Base-by-base conservation (phyloP, 2,329 filamentous ascomycete species). In the Ophiosphaerella korrae region DNA sequence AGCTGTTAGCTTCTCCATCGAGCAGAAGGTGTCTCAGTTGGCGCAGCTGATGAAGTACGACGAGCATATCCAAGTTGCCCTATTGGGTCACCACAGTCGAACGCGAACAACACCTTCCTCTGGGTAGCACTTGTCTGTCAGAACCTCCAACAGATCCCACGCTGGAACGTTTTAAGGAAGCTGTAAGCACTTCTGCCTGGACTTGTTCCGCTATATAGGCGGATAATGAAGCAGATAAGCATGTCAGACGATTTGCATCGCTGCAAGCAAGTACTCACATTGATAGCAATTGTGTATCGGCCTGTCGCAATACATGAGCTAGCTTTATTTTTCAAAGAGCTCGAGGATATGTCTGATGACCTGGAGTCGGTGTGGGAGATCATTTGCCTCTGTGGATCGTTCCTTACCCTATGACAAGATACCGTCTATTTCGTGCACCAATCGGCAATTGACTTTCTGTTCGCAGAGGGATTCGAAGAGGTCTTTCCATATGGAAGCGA, bases 1-100 rank as follows among this genome's bases (percentile, higher is more conserved):
- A 0, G 75, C 76, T 16, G 73, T 80, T 2, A 16, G 50, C 1
- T 39, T 18, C 2, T 82, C 75, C 31, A 78, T 80, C 42, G 7
- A 64, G 0, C 35, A 60, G 34, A 75, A 75, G 47, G 66, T 77
- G 0, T 5, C 26, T 3, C 5, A 66, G 6, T 49, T 80, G n/a
- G 52, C 42, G 3, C 16, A 52, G 55, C 60, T 68, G 13, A 52
- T 59, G 32, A 72, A 51, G 18, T 14, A 79, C 77, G 71, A 67
- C 7, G n/a, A 71, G 78, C 11, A 57, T 33, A 42, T 18, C 18
- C 18, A 18, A 18, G 18, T 18, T 18, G 18, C 18, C 18, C 18
- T 18, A 18, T 18, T 18, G 18, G 18, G 18, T 18, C 18, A 18
- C 18, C 18, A 3, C 18, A 3, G 18, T 18, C 18, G 18, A 18